Percentiles rank a stretch among this genome's conserved stretches.
Evolutionary conservation across 2,329 filamentous ascomycete species (phyloP).

Genomic region (Paecilomyces niveus): DNA sequence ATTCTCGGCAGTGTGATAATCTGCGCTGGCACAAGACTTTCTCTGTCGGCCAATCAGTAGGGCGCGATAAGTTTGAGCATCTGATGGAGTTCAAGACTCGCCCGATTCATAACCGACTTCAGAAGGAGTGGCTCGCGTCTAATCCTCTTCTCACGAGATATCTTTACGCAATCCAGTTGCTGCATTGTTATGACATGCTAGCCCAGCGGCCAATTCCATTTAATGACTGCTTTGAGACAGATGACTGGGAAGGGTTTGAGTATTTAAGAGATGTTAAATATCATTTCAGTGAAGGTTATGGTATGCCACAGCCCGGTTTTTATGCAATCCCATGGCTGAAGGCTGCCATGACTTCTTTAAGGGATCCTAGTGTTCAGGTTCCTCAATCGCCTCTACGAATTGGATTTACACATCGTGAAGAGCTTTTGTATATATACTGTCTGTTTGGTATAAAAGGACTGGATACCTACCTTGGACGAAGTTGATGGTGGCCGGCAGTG

Average conservation of each 20-base stretch:
- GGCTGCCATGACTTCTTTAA: not conserved
- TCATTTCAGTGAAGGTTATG: not conserved
- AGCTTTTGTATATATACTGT: not conserved
- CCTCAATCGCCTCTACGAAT: not conserved
- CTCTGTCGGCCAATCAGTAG: not conserved
- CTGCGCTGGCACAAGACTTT: not conserved
- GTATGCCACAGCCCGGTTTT: not conserved
- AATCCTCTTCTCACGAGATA: not conserved
- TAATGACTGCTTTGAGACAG: not conserved
- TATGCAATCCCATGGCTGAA: not conserved
- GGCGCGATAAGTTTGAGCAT: not conserved
- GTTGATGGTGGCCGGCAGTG: not conserved
- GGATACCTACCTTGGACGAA: not conserved
- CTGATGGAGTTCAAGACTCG: not conserved
- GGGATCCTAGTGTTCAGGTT: not conserved
- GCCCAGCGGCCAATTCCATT: not conserved
- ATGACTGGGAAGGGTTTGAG: not conserved
- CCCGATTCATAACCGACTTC: not conserved
- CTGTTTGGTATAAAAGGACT: not conserved
- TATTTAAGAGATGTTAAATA: not conserved
- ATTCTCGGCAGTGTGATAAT: not conserved
- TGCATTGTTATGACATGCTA: not conserved
- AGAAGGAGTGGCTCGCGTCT: not conserved
- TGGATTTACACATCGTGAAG: not conserved
- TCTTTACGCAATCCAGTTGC: not conserved